Evolutionary conservation across 176 grass and related monocot genomes (phyloP).

Genomic region (Melocanna baccifera): DNA sequence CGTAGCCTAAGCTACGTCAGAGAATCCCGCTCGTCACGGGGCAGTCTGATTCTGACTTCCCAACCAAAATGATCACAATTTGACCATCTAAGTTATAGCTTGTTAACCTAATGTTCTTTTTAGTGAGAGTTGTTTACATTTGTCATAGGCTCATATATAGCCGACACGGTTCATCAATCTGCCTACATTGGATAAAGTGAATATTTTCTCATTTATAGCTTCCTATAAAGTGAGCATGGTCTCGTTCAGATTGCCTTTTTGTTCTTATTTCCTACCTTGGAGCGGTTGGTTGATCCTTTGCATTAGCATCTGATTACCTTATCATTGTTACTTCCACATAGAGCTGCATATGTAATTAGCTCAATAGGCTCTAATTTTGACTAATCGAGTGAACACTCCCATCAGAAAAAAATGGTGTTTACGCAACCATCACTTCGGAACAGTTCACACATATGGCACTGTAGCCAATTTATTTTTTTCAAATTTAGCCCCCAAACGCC

Average conservation of each 20-base stretch:
- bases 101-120: not conserved
- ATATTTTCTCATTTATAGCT: not conserved
- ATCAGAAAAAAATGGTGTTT: not conserved
- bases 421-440: not conserved
- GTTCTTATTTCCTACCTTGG: not conserved
- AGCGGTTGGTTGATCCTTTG: not conserved
- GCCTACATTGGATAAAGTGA: conserved; percentile 22
- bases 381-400: not conserved
- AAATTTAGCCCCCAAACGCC: too few species aligned
- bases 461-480: too few species aligned
- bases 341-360: not conserved
- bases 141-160: not conserved
- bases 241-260: conserved; percentile 6
- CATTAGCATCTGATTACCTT: not conserved
- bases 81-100: not conserved
- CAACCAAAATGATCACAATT: not conserved
- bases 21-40: too few species aligned
- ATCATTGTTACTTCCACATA: not conserved
- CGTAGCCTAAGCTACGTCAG: too few species aligned
- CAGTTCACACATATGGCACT: too few species aligned
- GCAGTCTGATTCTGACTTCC: not conserved
- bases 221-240: conserved; percentile 22
- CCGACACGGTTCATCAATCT: not conserved
- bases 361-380: conserved; percentile 16
- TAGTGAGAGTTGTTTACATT: not conserved